Conservation (phyloP, 495 filamentous ascomycete genomes). For the Talaromyces adpressus region DNA sequence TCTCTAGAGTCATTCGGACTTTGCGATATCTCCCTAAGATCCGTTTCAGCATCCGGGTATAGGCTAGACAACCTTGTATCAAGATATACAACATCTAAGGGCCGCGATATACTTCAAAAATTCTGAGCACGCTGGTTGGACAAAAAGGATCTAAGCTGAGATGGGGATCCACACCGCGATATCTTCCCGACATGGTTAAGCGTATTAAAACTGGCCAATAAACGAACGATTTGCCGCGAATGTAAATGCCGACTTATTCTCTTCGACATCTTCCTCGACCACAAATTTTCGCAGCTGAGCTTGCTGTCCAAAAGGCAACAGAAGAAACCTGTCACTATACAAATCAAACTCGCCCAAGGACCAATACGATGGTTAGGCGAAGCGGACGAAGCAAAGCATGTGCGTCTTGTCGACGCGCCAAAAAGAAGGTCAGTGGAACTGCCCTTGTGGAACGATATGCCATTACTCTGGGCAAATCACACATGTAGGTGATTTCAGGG, state of each 20-base stretch:
- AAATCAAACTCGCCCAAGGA: neutral
- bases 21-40: neutral
- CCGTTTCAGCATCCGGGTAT: neutral
- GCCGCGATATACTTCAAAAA: neutral
- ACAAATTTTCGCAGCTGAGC: neutral
- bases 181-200: neutral
- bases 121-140: neutral
- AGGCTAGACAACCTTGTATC: neutral
- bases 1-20: neutral
- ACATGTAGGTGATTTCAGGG: neutral
- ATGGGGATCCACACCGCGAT: neutral
- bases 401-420: neutral
- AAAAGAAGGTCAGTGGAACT: conserved; percentile 2
- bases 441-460: neutral
- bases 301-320: neutral
- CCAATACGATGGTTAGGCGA: neutral
- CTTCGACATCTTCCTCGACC: neutral
- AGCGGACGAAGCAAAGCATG: conserved; percentile 2
- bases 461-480: neutral
- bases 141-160: neutral
- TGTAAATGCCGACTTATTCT: neutral
- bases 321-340: neutral
- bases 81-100: neutral
- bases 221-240: neutral
- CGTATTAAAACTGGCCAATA: neutral